Base-by-base conservation (phyloP, 495 filamentous ascomycete genomes). In the Penicillium ucsense region DNA sequence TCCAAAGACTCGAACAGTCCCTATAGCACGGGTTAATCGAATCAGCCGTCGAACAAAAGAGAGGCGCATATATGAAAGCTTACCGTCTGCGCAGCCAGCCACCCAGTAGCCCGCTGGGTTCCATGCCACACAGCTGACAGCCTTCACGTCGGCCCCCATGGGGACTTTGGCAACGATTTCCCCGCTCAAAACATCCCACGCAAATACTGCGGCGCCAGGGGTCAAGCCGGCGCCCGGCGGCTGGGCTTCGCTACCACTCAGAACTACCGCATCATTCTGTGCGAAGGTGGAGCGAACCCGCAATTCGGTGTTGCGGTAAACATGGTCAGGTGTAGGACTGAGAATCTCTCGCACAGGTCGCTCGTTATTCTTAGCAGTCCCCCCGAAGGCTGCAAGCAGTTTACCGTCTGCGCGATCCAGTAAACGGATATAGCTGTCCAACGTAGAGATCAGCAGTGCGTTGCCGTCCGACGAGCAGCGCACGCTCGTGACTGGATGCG, bases 141-240 rank as follows among this genome's bases (percentile, higher is more conserved):
- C 78, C 58, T 75, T 82, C 28, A 65, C 79, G 51, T 71, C 74
- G 66, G 62, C 77, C 39, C 80, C 59, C 77, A 63, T 81, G 35
- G 72, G 60, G 38, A 89, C 55, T 45, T 70, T 77, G 28, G 79
- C 74, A 44, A 84, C 71, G 35, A 84, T 57, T 45, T 81, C 79
- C 2, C 89, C 91, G 35, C 73, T 84, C 42, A 95, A 55, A n/a
- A 94, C 60, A 76, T 95, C 90, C 88, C 91, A 97, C 8, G 82
- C 87, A 75, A 85, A 88, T 11, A 94, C 74, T 35, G 47, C 54
- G 3, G 71, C 70, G 54, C 80, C 76, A 6, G 82, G 83, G 47
- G 81, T 71, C 2, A 57, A 49, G 3, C 62, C 58, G 29, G 60
- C 63, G 10, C 60, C 66, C 31, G 66, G 62, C 0, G 39, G 39